Base-by-base conservation (phyloP, 1,139 yeast species). In the Pichia sp. region DNA sequence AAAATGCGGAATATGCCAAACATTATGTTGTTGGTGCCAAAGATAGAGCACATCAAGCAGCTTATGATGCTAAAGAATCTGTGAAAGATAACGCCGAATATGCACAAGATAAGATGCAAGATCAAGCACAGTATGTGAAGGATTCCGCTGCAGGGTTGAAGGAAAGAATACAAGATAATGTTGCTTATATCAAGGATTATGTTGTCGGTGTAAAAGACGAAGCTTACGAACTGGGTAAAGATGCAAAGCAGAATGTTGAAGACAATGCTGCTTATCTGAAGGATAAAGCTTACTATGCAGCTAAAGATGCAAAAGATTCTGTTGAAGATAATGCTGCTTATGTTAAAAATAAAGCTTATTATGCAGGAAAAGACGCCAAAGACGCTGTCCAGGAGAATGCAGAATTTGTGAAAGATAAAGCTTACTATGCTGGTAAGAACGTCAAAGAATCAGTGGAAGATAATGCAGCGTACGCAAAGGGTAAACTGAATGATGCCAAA, bases 151-250 rank as follows among this genome's bases (percentile, higher is more conserved):
- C n/a, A n/a, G n/a, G n/a, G n/a, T 30, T 30, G 30, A 26, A 14
- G 30, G 14, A 10, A 41, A 35, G 14, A 44, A 40, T 20, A 28
- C 35, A 44, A 28, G 37, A 38, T 7, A 39, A 48, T 51, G 55
- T 67, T 19, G 70, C 74, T 71, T 58, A 66, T 64, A 63, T 63
- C 59, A 75, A 74, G 0, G 68, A 71, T 44, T 69, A 68, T 14
- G 68, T 71, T 49, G 53, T 72, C 48, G 43, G 48, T 26, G 46
- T 43, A 25, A 56, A 51, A 1, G 40, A 41, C 11, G 53, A 46
- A 10, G 47, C 50, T 2, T 30, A 30, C 11, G 21, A 30, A 14
- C 39, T 20, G 31, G 39, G n/a, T 33, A 42, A 23, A 46, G 47
- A n/a, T 19, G 20, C 32, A 8, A 30, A 30, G 21, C 21, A 30